These are phyloP conservation scores for Crucihimalaya himalaica DNA, from an alignment of 345 rosid species.

Conservation along the genomic window DNA sequence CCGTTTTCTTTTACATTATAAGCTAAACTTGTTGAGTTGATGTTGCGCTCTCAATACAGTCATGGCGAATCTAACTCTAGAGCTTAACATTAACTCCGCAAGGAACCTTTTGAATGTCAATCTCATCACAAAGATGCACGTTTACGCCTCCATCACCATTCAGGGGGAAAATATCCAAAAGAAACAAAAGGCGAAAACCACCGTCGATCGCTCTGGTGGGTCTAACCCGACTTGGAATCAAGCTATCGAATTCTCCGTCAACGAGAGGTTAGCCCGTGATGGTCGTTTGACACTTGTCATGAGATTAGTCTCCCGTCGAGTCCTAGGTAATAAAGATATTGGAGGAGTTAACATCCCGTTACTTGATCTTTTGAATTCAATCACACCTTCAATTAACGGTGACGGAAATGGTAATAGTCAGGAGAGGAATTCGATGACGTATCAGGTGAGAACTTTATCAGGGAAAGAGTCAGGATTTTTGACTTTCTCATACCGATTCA, in stretches of 20 bases:
- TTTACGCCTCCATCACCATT: conserved; percentile 42
- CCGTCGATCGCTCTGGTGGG: conserved; percentile 49
- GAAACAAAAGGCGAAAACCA: conserved; percentile 48
- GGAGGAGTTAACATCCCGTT: conserved; percentile 66
- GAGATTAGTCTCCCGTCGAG: conserved; percentile 51
- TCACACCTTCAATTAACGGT: background rate
- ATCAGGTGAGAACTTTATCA: conserved; percentile 51
- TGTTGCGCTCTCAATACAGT: background rate
- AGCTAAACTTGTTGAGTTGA: background rate
- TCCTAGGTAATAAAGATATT: conserved; percentile 58
- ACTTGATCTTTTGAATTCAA: conserved; percentile 48
- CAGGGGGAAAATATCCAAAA: background rate
- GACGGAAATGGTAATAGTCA: conserved; percentile 29
- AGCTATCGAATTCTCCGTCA: conserved; percentile 51
- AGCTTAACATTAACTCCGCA: conserved; percentile 61
- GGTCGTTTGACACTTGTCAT: conserved; percentile 46
- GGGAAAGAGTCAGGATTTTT: conserved; percentile 65
- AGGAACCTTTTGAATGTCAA: conserved; percentile 59
- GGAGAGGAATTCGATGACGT: conserved; percentile 45
- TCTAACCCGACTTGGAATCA: conserved; percentile 65
- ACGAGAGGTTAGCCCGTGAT: conserved; percentile 44
- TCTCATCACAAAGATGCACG: conserved; percentile 67
- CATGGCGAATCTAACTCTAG: conserved; percentile 55
- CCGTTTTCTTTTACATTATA: background rate
- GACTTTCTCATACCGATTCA: conserved; percentile 59